Percentiles rank a stretch among this genome's conserved stretches.
Evolutionary conservation across 2,329 filamentous ascomycete species (phyloP).

Genomic region (Claviceps sp.): DNA sequence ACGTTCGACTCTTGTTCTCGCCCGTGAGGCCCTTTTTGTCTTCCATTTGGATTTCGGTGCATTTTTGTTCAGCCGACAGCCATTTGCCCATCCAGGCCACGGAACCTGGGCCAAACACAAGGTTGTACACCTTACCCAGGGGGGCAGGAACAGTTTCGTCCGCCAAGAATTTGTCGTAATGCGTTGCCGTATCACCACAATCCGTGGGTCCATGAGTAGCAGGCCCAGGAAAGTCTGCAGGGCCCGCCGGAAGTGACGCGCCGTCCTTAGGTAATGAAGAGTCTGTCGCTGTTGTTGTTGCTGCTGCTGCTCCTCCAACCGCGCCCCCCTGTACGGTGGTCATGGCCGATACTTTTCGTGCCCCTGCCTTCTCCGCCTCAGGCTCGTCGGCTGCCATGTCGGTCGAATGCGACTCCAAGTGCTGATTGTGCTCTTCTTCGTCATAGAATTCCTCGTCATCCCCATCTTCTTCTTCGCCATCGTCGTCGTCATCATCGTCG

Average conservation of each 20-base stretch:
- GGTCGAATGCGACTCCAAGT: conserved; percentile 41
- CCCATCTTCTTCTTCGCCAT: conserved; percentile 54
- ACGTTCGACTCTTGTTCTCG: conserved; percentile 62
- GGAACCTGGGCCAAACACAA: conserved; percentile 75
- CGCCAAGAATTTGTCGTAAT: conserved; percentile 74
- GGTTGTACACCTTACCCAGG: conserved; percentile 77
- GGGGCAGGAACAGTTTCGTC: conserved; percentile 81
- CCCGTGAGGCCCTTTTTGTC: conserved; percentile 66
- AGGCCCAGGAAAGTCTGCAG: conserved; percentile 71
- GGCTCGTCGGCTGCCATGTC: conserved; percentile 30
- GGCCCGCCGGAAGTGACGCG: conserved; percentile 25
- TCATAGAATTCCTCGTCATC: conserved; percentile 60
- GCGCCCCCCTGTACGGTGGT: conserved; percentile 27
- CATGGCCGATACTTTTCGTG: conserved; percentile 58
- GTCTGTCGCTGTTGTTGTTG: conserved; percentile 22
- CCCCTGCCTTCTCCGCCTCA: conserved; percentile 47
- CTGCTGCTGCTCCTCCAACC: background rate
- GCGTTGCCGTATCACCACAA: conserved; percentile 62
- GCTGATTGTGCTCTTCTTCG: conserved; percentile 65
- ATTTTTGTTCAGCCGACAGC: conserved; percentile 78
- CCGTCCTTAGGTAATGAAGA: conserved; percentile 29
- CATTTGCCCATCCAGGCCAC: conserved; percentile 75
- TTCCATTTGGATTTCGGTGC: conserved; percentile 71
- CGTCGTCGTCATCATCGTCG: conserved; percentile 50
- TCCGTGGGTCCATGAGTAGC: conserved; percentile 69